Evolutionary conservation across 73 alveolate species (phyloP), one percentile per base, ranked within the genome.

Genomic region (Diophrys sp.): DNA sequence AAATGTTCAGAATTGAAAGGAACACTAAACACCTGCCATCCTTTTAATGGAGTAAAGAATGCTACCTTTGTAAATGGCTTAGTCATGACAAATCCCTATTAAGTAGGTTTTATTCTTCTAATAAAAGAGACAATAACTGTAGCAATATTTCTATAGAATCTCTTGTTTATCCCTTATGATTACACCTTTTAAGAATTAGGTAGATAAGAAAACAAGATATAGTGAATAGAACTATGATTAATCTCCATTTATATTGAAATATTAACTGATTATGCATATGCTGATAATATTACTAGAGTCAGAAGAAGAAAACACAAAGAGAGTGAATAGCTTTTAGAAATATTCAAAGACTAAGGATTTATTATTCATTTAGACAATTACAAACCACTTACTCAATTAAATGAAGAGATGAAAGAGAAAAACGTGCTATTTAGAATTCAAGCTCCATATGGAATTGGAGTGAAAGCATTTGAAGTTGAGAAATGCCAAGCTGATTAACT

Each of bases 241-340:
- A 67, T 73, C 1, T 67, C 74, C 14, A 70, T 54, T 56, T 77
- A 70, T 31, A 33, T 77, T 68, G 87, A 71, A 27, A 33, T 33
- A 28, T 30, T 84, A 0, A 78, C 87, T 0, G 71, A 84, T 29
- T 77, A 78, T 32, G 75, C 70, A 14, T 57, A 55, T 24, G 77
- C 87, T 0, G 76, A 77, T 28, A 77, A 68, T 31, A 77, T 71
- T 31, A 72, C 84, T 14, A 84, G 86, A 33, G 62, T 33, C 18
- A 85, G 93, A 73, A 84, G 80, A 0, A 33, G 82, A 24, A 72
- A 55, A 74, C 80, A 84, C 14, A 84, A 78, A 71, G 93, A 85
- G 44, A 68, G 80, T 33, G 89, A 76, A 32, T 1, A 66, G 27
- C 74, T 85, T 56, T 33, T 85, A 25, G 23, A 62, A 0, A 34